Percentiles rank a stretch among this genome's conserved stretches.
Evolutionary conservation across 2,329 filamentous ascomycete genomes (phyloP).

Genomic region (Fusarium praegraminearum): DNA sequence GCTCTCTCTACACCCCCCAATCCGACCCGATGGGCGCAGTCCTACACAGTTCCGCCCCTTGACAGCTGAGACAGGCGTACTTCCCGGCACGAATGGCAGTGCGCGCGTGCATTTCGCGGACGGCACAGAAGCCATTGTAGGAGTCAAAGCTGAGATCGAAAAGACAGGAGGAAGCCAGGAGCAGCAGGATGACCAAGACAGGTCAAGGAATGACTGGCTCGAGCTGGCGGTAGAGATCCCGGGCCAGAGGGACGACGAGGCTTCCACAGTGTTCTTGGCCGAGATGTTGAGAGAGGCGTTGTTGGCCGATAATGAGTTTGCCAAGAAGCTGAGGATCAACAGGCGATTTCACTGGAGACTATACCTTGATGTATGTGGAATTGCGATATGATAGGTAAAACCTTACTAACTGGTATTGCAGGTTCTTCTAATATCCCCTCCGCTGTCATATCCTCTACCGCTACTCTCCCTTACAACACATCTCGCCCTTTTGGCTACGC

Average conservation of each 20-base stretch:
- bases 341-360: slow-evolving; percentile 94
- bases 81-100: slow-evolving; percentile 91
- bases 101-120: slow-evolving; percentile 95
- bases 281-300: slow-evolving; percentile 91
- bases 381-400: background rate
- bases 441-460: slow-evolving; percentile 91
- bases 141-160: slow-evolving; percentile 95
- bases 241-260: slow-evolving; percentile 90
- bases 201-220: slow-evolving; percentile 77
- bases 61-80: slow-evolving; percentile 87
- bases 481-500: slow-evolving; percentile 88
- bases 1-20: slow-evolving; percentile 82
- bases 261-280: slow-evolving; percentile 85
- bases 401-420: slow-evolving; percentile 53
- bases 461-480: slow-evolving; percentile 93
- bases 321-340: slow-evolving; percentile 86
- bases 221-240: slow-evolving; percentile 94
- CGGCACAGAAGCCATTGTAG: slow-evolving; percentile 94
- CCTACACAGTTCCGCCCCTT: slow-evolving; percentile 91
- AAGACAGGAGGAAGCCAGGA: slow-evolving; percentile 63
- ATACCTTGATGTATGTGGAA: slow-evolving; percentile 83
- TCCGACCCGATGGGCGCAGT: slow-evolving; percentile 87
- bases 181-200: slow-evolving; percentile 54
- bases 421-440: slow-evolving; percentile 93
- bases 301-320: slow-evolving; percentile 76